Percentiles rank a stretch among this genome's conserved stretches.
These are phyloP conservation scores for Tolypocladium sp. DNA, from an alignment of 2,329 filamentous ascomycete genomes.

Conservation along the genomic window DNA sequence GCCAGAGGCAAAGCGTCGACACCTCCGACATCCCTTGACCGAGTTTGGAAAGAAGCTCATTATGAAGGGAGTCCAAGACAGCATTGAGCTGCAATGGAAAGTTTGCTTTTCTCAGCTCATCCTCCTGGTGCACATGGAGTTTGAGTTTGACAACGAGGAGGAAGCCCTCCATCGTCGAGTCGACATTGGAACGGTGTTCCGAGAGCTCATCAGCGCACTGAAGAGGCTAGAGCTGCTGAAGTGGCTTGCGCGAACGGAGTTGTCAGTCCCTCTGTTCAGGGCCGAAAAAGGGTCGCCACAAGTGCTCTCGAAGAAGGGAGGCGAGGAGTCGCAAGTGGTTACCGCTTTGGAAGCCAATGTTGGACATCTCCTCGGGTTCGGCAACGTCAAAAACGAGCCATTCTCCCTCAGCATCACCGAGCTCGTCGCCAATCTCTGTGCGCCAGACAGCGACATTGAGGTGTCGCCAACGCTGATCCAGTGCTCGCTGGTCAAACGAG, in stretches of 20 bases:
- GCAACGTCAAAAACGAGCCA: constrained; percentile 37
- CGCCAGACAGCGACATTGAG: constrained; percentile 56
- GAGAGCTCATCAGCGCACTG: constrained; percentile 60
- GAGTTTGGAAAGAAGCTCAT: constrained; percentile 69
- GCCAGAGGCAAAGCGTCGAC: constrained; percentile 35
- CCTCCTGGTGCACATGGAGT: constrained; percentile 78
- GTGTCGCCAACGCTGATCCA: constrained; percentile 51
- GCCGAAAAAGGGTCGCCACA: constrained; percentile 22
- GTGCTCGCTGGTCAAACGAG: constrained; percentile 50
- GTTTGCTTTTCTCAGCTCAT: constrained; percentile 76
- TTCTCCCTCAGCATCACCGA: constrained; percentile 55
- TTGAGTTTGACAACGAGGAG: constrained; percentile 66
- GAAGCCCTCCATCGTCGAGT: constrained; percentile 51
- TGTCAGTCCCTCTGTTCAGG: constrained; percentile 38
- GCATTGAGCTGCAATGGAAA: constrained; percentile 60
- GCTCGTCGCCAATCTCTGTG: constrained; percentile 57
- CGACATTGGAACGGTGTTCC: constrained; percentile 61
- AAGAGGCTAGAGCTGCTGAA: constrained; percentile 64
- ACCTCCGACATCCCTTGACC: constrained; percentile 48
- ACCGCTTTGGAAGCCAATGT: constrained; percentile 53
- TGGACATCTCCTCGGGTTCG: constrained; percentile 54
- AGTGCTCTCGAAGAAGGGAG: constrained; percentile 26
- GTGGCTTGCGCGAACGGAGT: constrained; percentile 55
- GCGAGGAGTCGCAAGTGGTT: constrained; percentile 38
- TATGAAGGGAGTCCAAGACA: constrained; percentile 71